Evolutionary conservation across 768 basidiomycete genomes (phyloP), one percentile per base, ranked within the genome.

Genomic region (Brasilioporus rufonigricans): DNA sequence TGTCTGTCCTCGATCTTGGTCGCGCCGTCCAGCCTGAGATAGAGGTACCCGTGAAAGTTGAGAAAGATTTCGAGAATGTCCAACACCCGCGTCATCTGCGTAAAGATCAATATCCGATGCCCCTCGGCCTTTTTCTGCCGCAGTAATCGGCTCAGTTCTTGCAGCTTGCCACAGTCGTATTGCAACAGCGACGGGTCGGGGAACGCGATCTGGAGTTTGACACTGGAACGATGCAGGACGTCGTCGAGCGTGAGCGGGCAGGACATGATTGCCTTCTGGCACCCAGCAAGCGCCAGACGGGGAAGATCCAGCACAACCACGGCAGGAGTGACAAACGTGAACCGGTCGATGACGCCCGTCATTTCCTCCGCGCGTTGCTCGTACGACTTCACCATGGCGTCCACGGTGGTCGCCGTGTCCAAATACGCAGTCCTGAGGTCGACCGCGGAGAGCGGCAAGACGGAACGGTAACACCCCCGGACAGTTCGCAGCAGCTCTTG

Each of bases 101-200:
- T 98, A 72, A 98, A 98, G 58, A 98, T 95, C 44, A 98, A 78
- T 24, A 91, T 80, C 8, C 95, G 88, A 67, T 97, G 94, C 0
- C 93, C 93, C 7, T 85, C 92, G 0, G 85, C 82, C 66, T 94
- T 93, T 71, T 85, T 89, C 69, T 90, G 83, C 43, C 91, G 83
- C 11, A 98, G 77, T 26, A 98, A 75, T 24, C 74, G 75, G n/a
- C 85, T 81, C 9, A 98, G 81, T 53, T 85, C 81, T 64, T 97
- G 95, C 13, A 98, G 80, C 66, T 98, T 98, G 43, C 95, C 95
- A 64, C 95, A 97, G 69, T 98, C 95, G 68, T 93, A 97, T 66
- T 97, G 94, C 8, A 97, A 77, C 31, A 96, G 77, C 5, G 86
- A 91, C 0, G 87, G 83, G 61, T 95, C 91, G 0, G 95, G 95